Percentiles rank a stretch among this genome's conserved stretches.
Evolutionary conservation across 1,139 yeast genomes (phyloP).

Genomic region (Pichia sp.): DNA sequence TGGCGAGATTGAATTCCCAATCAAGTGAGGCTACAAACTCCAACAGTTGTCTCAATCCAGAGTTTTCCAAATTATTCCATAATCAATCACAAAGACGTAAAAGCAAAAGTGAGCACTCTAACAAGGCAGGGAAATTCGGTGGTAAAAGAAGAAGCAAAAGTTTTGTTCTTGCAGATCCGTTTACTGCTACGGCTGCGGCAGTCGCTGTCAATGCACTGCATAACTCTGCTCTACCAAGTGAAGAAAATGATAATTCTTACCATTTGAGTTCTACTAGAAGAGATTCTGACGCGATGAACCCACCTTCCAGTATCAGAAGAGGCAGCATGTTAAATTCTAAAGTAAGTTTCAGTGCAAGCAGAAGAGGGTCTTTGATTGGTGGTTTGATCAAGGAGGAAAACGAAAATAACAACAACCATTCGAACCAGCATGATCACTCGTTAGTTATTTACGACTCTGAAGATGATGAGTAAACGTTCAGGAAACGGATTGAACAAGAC

Average conservation of each 20-base stretch:
- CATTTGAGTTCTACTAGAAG: slow-evolving; percentile 5
- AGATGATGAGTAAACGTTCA: slow-evolving; percentile 13
- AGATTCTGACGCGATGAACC: slow-evolving; percentile 10
- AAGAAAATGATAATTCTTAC: not conserved
- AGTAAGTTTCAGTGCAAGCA: slow-evolving; percentile 12
- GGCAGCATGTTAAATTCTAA: slow-evolving; percentile 7
- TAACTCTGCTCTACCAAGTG: not conserved
- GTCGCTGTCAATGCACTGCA: not conserved
- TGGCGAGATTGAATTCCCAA: too few species aligned
- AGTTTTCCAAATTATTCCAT: too few species aligned
- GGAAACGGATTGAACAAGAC: too few species aligned
- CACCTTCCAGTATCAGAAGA: slow-evolving; percentile 12
- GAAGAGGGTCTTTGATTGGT: slow-evolving; percentile 13
- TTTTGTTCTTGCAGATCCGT: slow-evolving; percentile 4
- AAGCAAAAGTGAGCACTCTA: slow-evolving; percentile 7
- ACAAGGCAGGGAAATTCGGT: slow-evolving; percentile 10
- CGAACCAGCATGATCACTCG: slow-evolving; percentile 5
- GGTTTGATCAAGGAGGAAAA: slow-evolving; percentile 13
- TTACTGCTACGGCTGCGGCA: not conserved
- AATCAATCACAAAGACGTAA: slow-evolving; percentile 4
- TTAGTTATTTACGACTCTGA: slow-evolving; percentile 19
- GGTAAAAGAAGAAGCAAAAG: slow-evolving; percentile 11
- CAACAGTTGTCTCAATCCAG: too few species aligned
- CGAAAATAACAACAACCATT: not conserved
- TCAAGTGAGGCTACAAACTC: too few species aligned